Conservation (phyloP, 306 rosid genomes). For the Lithocarpus polystachyus region DNA sequence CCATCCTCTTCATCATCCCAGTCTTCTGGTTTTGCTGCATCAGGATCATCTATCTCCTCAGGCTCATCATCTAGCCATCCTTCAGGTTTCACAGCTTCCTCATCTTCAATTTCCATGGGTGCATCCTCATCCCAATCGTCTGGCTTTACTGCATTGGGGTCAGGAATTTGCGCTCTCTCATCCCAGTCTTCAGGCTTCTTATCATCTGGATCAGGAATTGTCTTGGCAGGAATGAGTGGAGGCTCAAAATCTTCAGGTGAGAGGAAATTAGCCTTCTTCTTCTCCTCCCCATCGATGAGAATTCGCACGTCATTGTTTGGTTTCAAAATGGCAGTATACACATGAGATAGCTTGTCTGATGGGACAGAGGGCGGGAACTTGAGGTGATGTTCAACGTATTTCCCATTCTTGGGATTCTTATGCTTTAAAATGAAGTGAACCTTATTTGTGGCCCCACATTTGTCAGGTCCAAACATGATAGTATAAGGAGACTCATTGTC, state of each 20-base stretch:
- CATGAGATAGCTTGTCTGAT: conserved; percentile 80
- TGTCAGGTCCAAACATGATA: conserved; percentile 97
- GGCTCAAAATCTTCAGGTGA: conserved; percentile 90
- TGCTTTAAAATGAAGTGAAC: conserved; percentile 94
- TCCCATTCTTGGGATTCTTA: conserved; percentile 83
- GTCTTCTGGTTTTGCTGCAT: conserved; percentile 84
- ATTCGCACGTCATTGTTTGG: conserved; percentile 39
- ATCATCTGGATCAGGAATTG: conserved; percentile 95
- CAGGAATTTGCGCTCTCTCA: conserved; percentile 87
- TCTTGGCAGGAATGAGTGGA: conserved; percentile 77
- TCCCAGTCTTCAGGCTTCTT: conserved; percentile 99
- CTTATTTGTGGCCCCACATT: conserved; percentile 93
- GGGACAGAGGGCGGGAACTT: conserved; percentile 87
- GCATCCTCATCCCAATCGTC: conserved; percentile 99
- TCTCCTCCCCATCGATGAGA: conserved; percentile 53
- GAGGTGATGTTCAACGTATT: conserved; percentile 83
- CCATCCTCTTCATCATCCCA: conserved; percentile 99
- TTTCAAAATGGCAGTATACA: conserved; percentile 80
- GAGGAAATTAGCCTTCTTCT: conserved; percentile 49
- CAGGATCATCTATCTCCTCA: conserved; percentile 91
- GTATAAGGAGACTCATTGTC: conserved; percentile 82
- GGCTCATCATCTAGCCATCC: conserved; percentile 99
- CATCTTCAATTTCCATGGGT: conserved; percentile 83
- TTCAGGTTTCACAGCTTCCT: conserved; percentile 91
- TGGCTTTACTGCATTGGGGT: conserved; percentile 78